phyloP scores from a whole-genome alignment of 2,329 filamentous ascomycete genomes.

The Elsinoe batatas region DNA sequence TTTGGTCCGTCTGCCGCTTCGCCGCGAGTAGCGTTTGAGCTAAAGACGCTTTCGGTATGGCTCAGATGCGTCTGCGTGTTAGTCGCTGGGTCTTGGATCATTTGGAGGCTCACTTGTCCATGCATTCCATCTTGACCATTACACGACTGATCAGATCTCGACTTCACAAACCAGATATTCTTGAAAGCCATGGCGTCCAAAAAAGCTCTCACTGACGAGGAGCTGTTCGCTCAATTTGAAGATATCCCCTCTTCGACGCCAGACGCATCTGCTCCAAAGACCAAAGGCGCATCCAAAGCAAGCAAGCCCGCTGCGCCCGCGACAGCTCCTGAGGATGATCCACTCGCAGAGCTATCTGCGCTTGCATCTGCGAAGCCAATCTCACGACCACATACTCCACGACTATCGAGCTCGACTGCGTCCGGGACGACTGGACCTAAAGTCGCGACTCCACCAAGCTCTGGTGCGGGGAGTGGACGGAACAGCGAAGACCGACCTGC shows the following conservation, averaged over 20 bases:
- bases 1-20: slow-evolving; percentile 7
- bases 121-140: background rate
- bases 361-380: slow-evolving; percentile 60
- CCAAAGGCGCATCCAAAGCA: slow-evolving; percentile 40
- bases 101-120: background rate
- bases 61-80: background rate
- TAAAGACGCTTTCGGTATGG: background rate
- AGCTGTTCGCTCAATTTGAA: slow-evolving; percentile 38
- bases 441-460: slow-evolving; percentile 39
- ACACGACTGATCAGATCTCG: background rate
- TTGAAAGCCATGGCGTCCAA: slow-evolving; percentile 22
- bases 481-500: slow-evolving; percentile 54
- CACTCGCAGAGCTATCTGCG: slow-evolving; percentile 78
- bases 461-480: slow-evolving; percentile 41
- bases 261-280: slow-evolving; percentile 24
- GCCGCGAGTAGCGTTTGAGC: slow-evolving; percentile 4
- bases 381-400: slow-evolving; percentile 74
- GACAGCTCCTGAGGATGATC: slow-evolving; percentile 51
- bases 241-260: slow-evolving; percentile 26
- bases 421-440: slow-evolving; percentile 29
- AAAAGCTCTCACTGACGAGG: slow-evolving; percentile 32
- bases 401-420: slow-evolving; percentile 42
- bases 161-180: background rate
- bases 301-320: slow-evolving; percentile 37
- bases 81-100: background rate